Base-by-base conservation (phyloP, 495 filamentous ascomycete species). In the Chaetomidium leptoderma region DNA sequence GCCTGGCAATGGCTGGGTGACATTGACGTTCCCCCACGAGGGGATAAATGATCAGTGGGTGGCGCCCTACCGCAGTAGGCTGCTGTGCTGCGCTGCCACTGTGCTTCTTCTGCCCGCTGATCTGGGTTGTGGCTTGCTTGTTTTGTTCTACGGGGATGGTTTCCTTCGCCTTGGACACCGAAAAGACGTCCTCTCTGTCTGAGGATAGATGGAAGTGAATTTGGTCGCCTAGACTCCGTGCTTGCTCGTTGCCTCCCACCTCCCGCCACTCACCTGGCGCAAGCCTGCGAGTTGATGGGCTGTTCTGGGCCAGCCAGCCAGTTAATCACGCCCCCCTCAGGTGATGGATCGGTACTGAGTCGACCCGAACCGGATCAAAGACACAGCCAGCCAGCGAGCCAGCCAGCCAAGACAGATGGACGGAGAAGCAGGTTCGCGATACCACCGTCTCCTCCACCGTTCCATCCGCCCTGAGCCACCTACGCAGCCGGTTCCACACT, bases 1-100 rank as follows among this genome's bases (percentile, higher is more conserved):
- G 27, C 2, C 39, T 44, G 39, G n/a, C 39, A 44, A 33, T 43
- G 40, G 52, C 29, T 43, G 37, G 24, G 52, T 54, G 40, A 35
- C 37, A 54, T 44, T 54, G 37, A 11, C 17, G 8, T 5, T 39
- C 23, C 23, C 33, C 49, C 35, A 30, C 26, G 50, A 40, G 24
- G 35, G 37, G 36, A 51, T 51, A 39, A 51, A 36, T 51, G 48
- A 30, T n/a, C n/a, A n/a, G n/a, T n/a, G n/a, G n/a, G n/a, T n/a
- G n/a, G n/a, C n/a, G n/a, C n/a, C n/a, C n/a, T n/a, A n/a, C n/a
- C n/a, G n/a, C n/a, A n/a, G 17, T n/a, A 6, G 3, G 17, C 4
- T 35, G 27, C 39, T 33, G 52, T 17, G 17, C 26, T 54, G 52
- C 37, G 39, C 37, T 54, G 52, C 23, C 23, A 44, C 39, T 44